Percentiles rank a stretch among this genome's conserved stretches.
Conservation (phyloP, 1,139 yeast species). For the Hyphopichia wangnamkhiaoensis region DNA sequence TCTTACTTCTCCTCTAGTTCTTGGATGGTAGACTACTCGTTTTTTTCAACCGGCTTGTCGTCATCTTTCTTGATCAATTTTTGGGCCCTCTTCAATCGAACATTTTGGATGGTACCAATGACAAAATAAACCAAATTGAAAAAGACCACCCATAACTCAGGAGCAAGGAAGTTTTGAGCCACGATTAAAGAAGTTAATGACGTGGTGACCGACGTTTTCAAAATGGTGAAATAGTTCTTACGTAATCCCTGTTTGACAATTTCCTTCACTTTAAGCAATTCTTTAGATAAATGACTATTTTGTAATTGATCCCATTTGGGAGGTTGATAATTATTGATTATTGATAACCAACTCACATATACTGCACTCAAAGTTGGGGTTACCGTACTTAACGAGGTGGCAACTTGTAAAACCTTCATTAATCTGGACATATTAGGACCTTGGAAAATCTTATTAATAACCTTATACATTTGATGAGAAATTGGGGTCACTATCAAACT, state of each 20-base stretch:
- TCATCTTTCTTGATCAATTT: conserved; percentile 13
- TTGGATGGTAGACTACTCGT: too few species aligned
- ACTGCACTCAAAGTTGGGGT: conserved; percentile 64
- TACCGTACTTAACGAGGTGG: conserved; percentile 59
- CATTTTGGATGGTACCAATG: conserved; percentile 77
- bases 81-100: conserved; percentile 54
- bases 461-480: conserved; percentile 59
- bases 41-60: not conserved
- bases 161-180: conserved; percentile 75
- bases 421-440: conserved; percentile 36
- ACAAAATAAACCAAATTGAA: conserved; percentile 73
- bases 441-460: conserved; percentile 44
- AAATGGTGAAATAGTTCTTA: conserved; percentile 55
- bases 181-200: conserved; percentile 62
- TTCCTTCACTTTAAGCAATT: conserved; percentile 12
- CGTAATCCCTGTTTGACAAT: conserved; percentile 42
- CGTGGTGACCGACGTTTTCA: conserved; percentile 64
- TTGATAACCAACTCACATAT: conserved; percentile 56
- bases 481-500: conserved; percentile 71
- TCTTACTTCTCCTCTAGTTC: too few species aligned
- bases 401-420: conserved; percentile 56
- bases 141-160: conserved; percentile 83
- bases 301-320: not conserved
- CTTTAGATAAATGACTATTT: conserved; percentile 9
- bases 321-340: conserved; percentile 37